These are phyloP conservation scores for Picochlorum sp. DNA, from an alignment of 139 green algal species.

Conservation along the genomic window DNA sequence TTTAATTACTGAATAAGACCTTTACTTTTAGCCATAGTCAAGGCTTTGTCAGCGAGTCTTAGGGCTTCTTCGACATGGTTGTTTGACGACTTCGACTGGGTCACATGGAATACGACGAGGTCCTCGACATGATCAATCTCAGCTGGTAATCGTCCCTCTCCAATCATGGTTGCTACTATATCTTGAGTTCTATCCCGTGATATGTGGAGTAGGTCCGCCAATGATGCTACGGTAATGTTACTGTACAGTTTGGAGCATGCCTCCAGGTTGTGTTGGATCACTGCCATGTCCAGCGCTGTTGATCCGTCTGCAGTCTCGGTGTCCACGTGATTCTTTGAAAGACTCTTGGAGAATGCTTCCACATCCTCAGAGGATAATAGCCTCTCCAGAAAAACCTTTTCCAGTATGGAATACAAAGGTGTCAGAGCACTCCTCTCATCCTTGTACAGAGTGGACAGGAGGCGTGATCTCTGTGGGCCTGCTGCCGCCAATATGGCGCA, in stretches of 20 bases:
- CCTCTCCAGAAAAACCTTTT: constrained; percentile 94
- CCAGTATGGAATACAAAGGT: constrained; percentile 71
- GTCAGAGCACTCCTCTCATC: constrained; percentile 78
- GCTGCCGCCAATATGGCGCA: constrained; percentile 89
- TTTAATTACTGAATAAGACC: not conserved
- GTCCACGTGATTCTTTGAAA: constrained; percentile 75
- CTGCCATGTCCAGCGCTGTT: constrained; percentile 78
- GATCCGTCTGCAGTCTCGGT: constrained; percentile 62
- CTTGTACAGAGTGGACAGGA: constrained; percentile 87
- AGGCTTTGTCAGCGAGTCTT: constrained; percentile 12
- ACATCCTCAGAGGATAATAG: constrained; percentile 73
- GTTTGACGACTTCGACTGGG: constrained; percentile 50
- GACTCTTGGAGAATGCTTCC: constrained; percentile 61
- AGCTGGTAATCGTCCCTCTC: constrained; percentile 65
- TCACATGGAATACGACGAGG: constrained; percentile 62
- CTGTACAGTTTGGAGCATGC: constrained; percentile 81
- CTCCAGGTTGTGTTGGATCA: constrained; percentile 93
- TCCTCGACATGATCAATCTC: constrained; percentile 84
- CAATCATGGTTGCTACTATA: constrained; percentile 75
- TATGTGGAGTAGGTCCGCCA: constrained; percentile 80
- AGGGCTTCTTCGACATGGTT: constrained; percentile 60
- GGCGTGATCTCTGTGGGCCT: constrained; percentile 75
- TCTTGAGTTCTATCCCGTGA: constrained; percentile 61
- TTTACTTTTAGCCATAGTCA: not conserved
- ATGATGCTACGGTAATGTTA: constrained; percentile 81